phyloP scores from a whole-genome alignment of 257 asterid species.

The Galeopsis tetrahit region DNA sequence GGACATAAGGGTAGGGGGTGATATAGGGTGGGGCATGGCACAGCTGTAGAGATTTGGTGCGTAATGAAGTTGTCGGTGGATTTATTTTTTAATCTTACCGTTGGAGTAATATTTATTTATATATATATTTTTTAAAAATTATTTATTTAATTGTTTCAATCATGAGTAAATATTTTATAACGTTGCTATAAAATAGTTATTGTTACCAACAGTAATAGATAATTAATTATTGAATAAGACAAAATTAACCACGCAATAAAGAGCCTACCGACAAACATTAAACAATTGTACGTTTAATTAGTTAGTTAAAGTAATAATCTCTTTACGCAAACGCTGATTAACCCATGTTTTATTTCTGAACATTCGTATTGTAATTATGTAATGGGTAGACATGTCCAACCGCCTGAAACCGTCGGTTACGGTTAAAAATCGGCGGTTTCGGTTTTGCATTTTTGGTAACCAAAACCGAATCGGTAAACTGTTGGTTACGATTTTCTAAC shows the following conservation, averaged over 20 bases:
- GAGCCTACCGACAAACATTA: conserved; percentile 30
- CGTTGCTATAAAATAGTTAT: not conserved
- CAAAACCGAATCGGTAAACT: too few species aligned
- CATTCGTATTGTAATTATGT: too few species aligned
- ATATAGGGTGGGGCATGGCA: conserved; percentile 7
- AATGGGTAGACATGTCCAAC: too few species aligned
- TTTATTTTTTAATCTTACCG: conserved; percentile 10
- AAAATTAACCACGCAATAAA: not conserved
- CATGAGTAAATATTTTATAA: not conserved
- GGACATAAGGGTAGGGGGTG: not conserved
- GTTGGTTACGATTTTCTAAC: too few species aligned
- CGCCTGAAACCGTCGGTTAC: too few species aligned
- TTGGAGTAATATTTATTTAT: not conserved
- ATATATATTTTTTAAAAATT: not conserved
- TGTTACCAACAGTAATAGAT: not conserved
- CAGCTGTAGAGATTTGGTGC: conserved; percentile 32
- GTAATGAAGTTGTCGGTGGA: conserved; percentile 39
- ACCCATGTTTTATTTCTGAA: too few species aligned
- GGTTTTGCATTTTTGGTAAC: too few species aligned
- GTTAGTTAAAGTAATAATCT: conserved; percentile 11
- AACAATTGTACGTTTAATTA: not conserved
- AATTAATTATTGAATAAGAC: not conserved
- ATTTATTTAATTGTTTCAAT: not conserved
- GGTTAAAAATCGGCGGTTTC: too few species aligned
- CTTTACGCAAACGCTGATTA: too few species aligned